Conservation (phyloP, 441 rosid genomes). For the Biscutella laevigata region DNA sequence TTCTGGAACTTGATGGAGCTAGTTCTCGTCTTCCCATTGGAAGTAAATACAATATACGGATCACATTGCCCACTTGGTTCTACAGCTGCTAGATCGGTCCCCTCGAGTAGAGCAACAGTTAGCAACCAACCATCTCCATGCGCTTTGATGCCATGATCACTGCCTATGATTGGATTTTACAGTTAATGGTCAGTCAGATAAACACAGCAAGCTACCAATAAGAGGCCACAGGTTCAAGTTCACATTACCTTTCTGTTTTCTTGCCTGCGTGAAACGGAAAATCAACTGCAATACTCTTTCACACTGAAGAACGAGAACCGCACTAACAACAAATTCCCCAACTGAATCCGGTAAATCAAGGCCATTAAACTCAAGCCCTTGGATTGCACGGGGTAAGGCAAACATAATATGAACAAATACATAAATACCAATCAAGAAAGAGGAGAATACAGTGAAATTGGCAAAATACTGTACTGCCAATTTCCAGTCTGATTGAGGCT, state of each 20-base stretch:
- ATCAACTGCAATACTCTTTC: slow-evolving; percentile 53
- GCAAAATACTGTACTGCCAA: slow-evolving; percentile 74
- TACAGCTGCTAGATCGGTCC: slow-evolving; percentile 79
- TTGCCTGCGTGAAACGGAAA: slow-evolving; percentile 84
- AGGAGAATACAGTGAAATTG: slow-evolving; percentile 70
- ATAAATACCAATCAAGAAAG: slow-evolving; percentile 58
- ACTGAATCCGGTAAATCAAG: slow-evolving; percentile 95
- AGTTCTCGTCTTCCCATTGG: slow-evolving; percentile 80
- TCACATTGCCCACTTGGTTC: slow-evolving; percentile 85
- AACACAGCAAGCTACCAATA: slow-evolving; percentile 8
- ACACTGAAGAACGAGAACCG: slow-evolving; percentile 73
- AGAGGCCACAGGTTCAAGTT: slow-evolving; percentile 3
- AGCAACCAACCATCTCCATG: slow-evolving; percentile 96
- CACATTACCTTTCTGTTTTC: slow-evolving; percentile 63
- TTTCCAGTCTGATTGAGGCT: slow-evolving; percentile 78
- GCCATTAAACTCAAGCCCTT: slow-evolving; percentile 90
- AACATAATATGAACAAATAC: slow-evolving; percentile 64
- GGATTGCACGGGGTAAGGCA: slow-evolving; percentile 48
- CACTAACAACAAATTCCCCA: slow-evolving; percentile 80
- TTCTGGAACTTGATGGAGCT: slow-evolving; percentile 95
- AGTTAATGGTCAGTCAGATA: slow-evolving; percentile 8
- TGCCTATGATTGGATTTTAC: slow-evolving; percentile 36
- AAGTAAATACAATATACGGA: slow-evolving; percentile 86
- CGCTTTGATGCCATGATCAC: slow-evolving; percentile 94
- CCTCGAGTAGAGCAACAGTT: slow-evolving; percentile 88